Conservation (phyloP, 2,329 filamentous ascomycete species). For the Daldinia sp. region DNA sequence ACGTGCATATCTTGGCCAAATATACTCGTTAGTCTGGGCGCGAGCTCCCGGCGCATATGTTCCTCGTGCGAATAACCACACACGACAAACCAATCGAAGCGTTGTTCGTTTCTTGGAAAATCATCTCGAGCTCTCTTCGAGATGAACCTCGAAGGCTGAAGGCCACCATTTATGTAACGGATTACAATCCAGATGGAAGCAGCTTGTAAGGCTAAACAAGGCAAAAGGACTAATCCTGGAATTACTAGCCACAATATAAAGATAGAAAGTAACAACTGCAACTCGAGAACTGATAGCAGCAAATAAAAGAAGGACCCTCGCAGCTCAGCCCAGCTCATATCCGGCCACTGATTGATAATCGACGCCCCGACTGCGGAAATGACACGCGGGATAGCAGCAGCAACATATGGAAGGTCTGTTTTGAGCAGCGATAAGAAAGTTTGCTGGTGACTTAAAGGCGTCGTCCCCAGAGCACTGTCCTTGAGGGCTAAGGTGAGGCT, state of each 20-base stretch:
- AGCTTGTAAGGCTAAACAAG: slow-evolving; percentile 28
- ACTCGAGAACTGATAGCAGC: slow-evolving; percentile 31
- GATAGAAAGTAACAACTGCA: slow-evolving; percentile 31
- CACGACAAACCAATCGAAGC: slow-evolving; percentile 33
- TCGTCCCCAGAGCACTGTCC: slow-evolving; percentile 36
- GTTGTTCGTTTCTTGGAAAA: slow-evolving; percentile 1
- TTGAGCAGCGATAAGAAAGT: slow-evolving; percentile 29
- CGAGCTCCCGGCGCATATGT: slow-evolving; percentile 42
- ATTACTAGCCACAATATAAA: slow-evolving; percentile 34
- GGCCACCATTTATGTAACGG: slow-evolving; percentile 24
- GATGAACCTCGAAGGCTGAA: slow-evolving; percentile 11
- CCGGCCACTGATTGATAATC: neutral
- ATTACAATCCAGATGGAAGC: slow-evolving; percentile 31
- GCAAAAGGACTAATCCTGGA: slow-evolving; percentile 33
- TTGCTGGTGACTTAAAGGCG: slow-evolving; percentile 37
- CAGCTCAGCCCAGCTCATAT: slow-evolving; percentile 17
- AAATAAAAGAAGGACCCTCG: slow-evolving; percentile 25
- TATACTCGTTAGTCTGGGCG: slow-evolving; percentile 49
- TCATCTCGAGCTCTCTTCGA: slow-evolving; percentile 1
- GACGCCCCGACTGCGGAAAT: slow-evolving; percentile 18
- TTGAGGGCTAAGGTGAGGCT: slow-evolving; percentile 35
- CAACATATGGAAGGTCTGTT: slow-evolving; percentile 29
- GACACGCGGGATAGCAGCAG: slow-evolving; percentile 25
- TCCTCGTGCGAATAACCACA: slow-evolving; percentile 30
- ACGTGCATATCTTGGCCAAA: slow-evolving; percentile 56